Conservation (phyloP, 305 asterid species). For the Salvia sclarea region DNA sequence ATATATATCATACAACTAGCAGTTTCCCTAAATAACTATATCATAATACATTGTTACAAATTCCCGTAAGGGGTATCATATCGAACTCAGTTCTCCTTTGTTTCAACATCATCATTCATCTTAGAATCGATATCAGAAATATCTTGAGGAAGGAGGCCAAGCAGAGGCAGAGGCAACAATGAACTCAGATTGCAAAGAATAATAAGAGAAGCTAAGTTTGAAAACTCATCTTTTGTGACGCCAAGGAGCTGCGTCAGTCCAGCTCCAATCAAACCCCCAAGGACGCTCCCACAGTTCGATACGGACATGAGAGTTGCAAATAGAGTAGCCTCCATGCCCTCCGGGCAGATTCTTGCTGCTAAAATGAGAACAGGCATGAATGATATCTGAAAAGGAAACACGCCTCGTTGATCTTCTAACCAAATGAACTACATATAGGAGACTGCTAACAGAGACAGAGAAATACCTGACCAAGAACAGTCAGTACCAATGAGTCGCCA, state of each 20-base stretch:
- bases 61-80: neutral
- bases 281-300: conserved; percentile 83
- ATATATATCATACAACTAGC: conserved; percentile 29
- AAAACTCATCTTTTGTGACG: conserved; percentile 74
- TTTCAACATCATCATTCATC: conserved; percentile 48
- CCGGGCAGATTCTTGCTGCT: conserved; percentile 91
- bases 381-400: conserved; percentile 58
- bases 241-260: conserved; percentile 85
- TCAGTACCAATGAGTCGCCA: conserved; percentile 87
- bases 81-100: conserved; percentile 50
- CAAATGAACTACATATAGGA: neutral
- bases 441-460: neutral
- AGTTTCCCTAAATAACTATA: conserved; percentile 16
- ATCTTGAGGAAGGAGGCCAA: conserved; percentile 76
- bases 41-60: neutral
- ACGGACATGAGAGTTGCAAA: conserved; percentile 95
- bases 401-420: conserved; percentile 5
- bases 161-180: conserved; percentile 83
- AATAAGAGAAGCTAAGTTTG: conserved; percentile 65
- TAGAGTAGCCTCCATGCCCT: conserved; percentile 95
- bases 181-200: conserved; percentile 87
- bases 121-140: conserved; percentile 36
- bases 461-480: conserved; percentile 88
- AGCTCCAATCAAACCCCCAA: conserved; percentile 92
- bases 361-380: conserved; percentile 95